Conservation (phyloP, 2,329 filamentous ascomycete genomes). For the Botrytis pseudocinerea region DNA sequence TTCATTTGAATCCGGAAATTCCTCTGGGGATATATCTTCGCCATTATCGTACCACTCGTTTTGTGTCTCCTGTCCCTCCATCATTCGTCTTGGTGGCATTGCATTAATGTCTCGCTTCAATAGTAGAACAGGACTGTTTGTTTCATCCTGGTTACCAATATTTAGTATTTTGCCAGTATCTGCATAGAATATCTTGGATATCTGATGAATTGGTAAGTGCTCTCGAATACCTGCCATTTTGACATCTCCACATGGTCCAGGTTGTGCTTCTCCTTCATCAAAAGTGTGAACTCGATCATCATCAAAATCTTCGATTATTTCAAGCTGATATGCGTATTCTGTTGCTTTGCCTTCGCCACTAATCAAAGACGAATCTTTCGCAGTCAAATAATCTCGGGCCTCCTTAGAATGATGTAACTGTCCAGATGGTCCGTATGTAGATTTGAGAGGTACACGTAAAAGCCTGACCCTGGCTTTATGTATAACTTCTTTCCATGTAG, state of each 20-base stretch:
- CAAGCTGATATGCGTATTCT: conserved; percentile 70
- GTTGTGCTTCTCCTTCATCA: conserved; percentile 57
- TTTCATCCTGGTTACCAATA: conserved; percentile 65
- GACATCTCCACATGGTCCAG: conserved; percentile 60
- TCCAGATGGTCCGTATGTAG: conserved; percentile 21
- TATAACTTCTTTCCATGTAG: conserved; percentile 94
- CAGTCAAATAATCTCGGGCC: conserved; percentile 22
- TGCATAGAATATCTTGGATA: conserved; percentile 76
- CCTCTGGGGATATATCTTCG: conserved; percentile 24
- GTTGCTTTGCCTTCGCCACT: conserved; percentile 34
- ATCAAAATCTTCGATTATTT: conserved; percentile 69
- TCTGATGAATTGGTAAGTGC: conserved; percentile 67
- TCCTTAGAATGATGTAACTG: conserved; percentile 17
- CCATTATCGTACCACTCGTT: conserved; percentile 31
- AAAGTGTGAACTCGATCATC: conserved; percentile 68
- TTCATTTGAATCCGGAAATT: conserved; percentile 32
- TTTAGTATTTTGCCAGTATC: conserved; percentile 75
- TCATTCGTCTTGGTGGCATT: conserved; percentile 64
- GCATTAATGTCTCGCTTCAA: conserved; percentile 69
- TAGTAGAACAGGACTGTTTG: conserved; percentile 66
- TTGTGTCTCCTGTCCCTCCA: conserved; percentile 46
- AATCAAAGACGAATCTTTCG: conserved; percentile 29
- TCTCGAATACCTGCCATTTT: conserved; percentile 64
- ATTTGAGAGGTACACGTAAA: conserved; percentile 37
- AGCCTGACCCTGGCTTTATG: conserved; percentile 88